Percentiles rank a stretch among this genome's conserved stretches.
phyloP scores from a whole-genome alignment of 2,329 filamentous ascomycete species.

The Apiospora malaysiana region DNA sequence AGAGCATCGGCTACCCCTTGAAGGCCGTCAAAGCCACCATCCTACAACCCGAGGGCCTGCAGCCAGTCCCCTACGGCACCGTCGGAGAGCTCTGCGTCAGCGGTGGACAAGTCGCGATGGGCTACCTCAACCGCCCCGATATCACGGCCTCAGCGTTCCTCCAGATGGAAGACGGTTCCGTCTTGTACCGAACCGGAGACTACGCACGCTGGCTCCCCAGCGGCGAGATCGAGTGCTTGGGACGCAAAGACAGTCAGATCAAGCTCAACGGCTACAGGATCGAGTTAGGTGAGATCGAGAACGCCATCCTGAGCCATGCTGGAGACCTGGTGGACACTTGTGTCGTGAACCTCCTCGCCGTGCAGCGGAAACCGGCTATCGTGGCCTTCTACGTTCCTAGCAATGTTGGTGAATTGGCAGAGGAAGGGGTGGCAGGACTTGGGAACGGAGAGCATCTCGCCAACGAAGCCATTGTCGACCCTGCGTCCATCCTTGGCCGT shows the following conservation, averaged over 20 bases:
- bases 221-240: constrained; percentile 40
- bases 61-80: constrained; percentile 39
- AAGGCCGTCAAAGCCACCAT: constrained; percentile 42
- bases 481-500: constrained; percentile 14
- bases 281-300: constrained; percentile 53
- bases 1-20: constrained; percentile 23
- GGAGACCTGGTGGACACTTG: constrained; percentile 44
- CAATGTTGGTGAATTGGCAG: background rate
- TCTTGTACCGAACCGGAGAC: constrained; percentile 44
- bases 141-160: constrained; percentile 44
- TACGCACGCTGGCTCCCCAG: constrained; percentile 36
- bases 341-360: constrained; percentile 49
- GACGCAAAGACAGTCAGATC: constrained; percentile 53
- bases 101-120: constrained; percentile 44
- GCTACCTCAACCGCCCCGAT: constrained; percentile 45
- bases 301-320: constrained; percentile 29
- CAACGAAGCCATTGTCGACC: constrained; percentile 16
- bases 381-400: constrained; percentile 31
- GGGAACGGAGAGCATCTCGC: background rate
- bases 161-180: constrained; percentile 29
- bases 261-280: constrained; percentile 55
- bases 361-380: constrained; percentile 48
- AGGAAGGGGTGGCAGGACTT: background rate
- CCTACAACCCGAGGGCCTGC: constrained; percentile 44
- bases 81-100: constrained; percentile 46